Evolutionary conservation across 768 basidiomycete genomes (phyloP), one percentile per base, ranked within the genome.

Genomic region (Lactarius psammicola): DNA sequence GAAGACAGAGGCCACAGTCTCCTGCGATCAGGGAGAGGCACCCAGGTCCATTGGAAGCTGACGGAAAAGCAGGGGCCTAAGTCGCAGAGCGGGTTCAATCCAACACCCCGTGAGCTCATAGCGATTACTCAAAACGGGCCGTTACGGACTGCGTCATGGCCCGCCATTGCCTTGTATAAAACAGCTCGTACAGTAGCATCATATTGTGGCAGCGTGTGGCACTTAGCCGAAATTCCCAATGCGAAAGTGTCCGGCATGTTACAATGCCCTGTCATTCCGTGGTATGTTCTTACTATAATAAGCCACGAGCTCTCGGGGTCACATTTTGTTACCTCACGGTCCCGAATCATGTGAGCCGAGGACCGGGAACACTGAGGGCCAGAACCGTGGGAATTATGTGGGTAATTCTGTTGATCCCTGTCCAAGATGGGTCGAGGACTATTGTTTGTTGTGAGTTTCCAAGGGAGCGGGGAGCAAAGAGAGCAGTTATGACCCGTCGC

Each of bases 401-500:
- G n/a, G 38, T 42, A 20, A 55, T 62, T 55, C 38, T 20, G 60
- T 62, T 42, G 38, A 55, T 62, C 53, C n/a, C 28, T 30, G 31
- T 17, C 28, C 56, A 26, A 44, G 36, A 30, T 36, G n/a, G n/a
- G 31, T 36, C 46, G 46, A 31, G 18, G 44, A 23, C 33, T 13
- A n/a, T 42, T 26, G 34, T 60, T 59, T 59, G 38, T 31, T n/a
- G 11, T 55, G 59, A 44, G 59, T 51, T 38, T 57, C 56, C 65
- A 59, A 62, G 65, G 55, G 15, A 51, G 65, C 65, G 57, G 65
- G 55, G 15, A 51, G 65, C 64, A 42, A 53, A 42, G 56, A 23
- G 10, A 57, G 58, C 36, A 10, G 20, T 28, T 26, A 58, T 46
- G 42, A 4, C 33, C 13, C 33, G 26, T 46, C 8, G 42, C 23